Conservation (phyloP, 352 stramenopile genomes). For the Phytophthora fragariaefolia region DNA sequence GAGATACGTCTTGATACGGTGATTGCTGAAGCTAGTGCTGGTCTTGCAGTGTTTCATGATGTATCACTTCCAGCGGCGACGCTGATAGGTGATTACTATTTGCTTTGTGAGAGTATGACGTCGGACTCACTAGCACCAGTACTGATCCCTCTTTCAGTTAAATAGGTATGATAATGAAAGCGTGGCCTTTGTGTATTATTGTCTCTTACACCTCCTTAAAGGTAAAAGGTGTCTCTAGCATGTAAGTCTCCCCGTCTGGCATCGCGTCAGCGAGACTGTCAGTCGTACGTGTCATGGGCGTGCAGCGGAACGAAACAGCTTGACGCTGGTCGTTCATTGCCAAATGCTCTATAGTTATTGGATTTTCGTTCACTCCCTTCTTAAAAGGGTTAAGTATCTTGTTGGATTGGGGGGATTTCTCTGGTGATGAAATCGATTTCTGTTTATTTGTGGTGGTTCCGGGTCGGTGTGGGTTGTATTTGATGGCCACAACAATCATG, state of each 20-base stretch:
- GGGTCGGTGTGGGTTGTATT: constrained; percentile 40
- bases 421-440: constrained; percentile 8
- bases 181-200: background rate
- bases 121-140: constrained; percentile 26
- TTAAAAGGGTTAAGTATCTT: too few species aligned
- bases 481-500: constrained; percentile 81
- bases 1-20: constrained; percentile 33
- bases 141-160: constrained; percentile 24
- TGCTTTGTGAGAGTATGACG: constrained; percentile 46
- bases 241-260: constrained; percentile 43
- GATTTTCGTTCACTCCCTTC: constrained; percentile 20
- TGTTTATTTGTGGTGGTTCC: constrained; percentile 6
- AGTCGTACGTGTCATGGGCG: constrained; percentile 30
- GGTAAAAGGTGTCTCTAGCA: constrained; percentile 55
- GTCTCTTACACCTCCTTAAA: constrained; percentile 38
- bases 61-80: constrained; percentile 40
- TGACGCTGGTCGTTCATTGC: constrained; percentile 29
- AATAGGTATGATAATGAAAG: background rate
- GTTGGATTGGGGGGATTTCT: constrained; percentile 19
- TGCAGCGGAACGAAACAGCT: constrained; percentile 62
- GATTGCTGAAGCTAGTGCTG: constrained; percentile 21
- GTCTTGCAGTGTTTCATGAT: constrained; percentile 36
- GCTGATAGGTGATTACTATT: constrained; percentile 45
- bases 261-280: constrained; percentile 39
- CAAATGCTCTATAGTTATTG: background rate